These are phyloP conservation scores for Lactarius sanguifluus DNA, from an alignment of 768 basidiomycete genomes.

Conservation along the genomic window DNA sequence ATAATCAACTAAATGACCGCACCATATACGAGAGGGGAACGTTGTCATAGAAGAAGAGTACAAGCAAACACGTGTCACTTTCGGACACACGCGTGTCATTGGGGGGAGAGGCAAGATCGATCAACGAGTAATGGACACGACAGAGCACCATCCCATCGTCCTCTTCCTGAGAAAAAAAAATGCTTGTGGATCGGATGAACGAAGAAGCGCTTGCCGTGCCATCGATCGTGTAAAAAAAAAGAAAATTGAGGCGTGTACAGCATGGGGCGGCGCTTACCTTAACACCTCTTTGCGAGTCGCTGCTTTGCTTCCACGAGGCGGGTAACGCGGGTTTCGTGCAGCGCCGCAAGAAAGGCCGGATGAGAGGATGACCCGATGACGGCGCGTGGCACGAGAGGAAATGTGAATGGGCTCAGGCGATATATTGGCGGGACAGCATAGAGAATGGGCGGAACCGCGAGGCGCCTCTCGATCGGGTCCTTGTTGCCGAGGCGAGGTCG, in stretches of 20 bases:
- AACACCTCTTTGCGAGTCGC: neutral
- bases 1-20: neutral
- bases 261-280: neutral
- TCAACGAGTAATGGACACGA: neutral
- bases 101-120: neutral
- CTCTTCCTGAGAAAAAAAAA: neutral
- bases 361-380: too few species aligned
- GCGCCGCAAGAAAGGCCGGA: too few species aligned
- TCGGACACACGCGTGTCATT: neutral
- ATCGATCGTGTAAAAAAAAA: neutral
- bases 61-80: neutral
- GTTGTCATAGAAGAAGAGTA: neutral
- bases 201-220: neutral
- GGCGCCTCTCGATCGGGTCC: too few species aligned
- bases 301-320: too few species aligned
- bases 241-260: neutral
- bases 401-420: too few species aligned
- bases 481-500: too few species aligned
- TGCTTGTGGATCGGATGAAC: neutral
- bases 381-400: too few species aligned
- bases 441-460: too few species aligned
- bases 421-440: too few species aligned
- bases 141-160: neutral
- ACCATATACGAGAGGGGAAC: neutral
- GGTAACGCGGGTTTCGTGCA: too few species aligned